Evolutionary conservation across 768 basidiomycete species (phyloP).

Genomic region (Mycena floridula): DNA sequence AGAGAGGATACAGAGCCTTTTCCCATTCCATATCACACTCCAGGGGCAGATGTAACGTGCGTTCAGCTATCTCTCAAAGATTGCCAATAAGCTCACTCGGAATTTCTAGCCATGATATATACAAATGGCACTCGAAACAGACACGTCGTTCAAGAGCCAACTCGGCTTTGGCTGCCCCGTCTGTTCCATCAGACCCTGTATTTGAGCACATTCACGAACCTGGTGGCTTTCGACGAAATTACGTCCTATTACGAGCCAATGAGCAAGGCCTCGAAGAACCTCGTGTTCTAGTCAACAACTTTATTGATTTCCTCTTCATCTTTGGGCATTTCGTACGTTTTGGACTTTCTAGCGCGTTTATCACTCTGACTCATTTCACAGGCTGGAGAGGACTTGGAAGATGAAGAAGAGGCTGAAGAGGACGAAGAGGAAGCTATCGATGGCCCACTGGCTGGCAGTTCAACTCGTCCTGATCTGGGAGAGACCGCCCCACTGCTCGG

Average conservation of each 20-base stretch:
- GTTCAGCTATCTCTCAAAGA: constrained; percentile 24
- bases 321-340: constrained; percentile 92
- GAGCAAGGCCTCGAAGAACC: constrained; percentile 61
- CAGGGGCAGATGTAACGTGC: constrained; percentile 90
- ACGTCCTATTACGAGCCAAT: constrained; percentile 65
- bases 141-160: constrained; percentile 64
- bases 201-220: constrained; percentile 95
- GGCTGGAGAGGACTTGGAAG: constrained; percentile 89
- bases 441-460: constrained; percentile 10
- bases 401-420: constrained; percentile 79
- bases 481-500: constrained; percentile 58
- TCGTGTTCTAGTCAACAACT: constrained; percentile 66
- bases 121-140: constrained; percentile 88
- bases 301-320: constrained; percentile 90
- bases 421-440: constrained; percentile 32
- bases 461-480: constrained; percentile 19
- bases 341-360: not conserved
- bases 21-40: constrained; percentile 83
- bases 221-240: constrained; percentile 90
- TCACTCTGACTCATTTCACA: constrained; percentile 22
- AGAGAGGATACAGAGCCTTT: constrained; percentile 64
- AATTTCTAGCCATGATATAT: constrained; percentile 70
- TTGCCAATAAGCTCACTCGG: not conserved
- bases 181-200: constrained; percentile 55
- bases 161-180: constrained; percentile 57